Percentiles rank a stretch among this genome's conserved stretches.
These are phyloP conservation scores for Boletus rufocinnamomeus DNA, from an alignment of 768 basidiomycete species.

Conservation along the genomic window DNA sequence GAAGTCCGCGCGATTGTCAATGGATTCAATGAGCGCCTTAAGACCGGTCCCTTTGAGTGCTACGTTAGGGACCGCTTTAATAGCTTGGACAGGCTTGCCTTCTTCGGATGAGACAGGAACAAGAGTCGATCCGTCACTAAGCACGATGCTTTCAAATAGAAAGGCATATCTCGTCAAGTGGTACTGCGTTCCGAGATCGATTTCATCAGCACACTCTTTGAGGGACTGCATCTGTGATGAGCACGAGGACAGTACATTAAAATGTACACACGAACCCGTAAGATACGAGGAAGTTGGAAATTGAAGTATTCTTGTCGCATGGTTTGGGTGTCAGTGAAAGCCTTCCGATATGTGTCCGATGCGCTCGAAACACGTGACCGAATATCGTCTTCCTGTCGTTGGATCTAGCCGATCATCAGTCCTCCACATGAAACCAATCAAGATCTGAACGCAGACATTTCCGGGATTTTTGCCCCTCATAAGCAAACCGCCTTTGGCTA, in stretches of 20 bases:
- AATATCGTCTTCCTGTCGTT: conserved; percentile 94
- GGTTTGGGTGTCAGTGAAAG: conserved; percentile 84
- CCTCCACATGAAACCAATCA: conserved; percentile 7
- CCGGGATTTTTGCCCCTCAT: conserved; percentile 93
- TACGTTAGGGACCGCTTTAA: conserved; percentile 4
- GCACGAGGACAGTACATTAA: neutral
- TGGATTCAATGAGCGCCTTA: conserved; percentile 84
- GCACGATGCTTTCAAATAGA: conserved; percentile 85
- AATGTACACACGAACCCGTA: conserved; percentile 65
- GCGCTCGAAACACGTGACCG: conserved; percentile 80
- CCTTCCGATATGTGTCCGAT: conserved; percentile 88
- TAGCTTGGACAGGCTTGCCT: conserved; percentile 43
- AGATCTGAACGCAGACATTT: conserved; percentile 50
- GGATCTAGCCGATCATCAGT: conserved; percentile 52
- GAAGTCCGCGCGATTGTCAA: conserved; percentile 95
- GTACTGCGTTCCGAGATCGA: conserved; percentile 97
- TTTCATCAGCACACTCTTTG: conserved; percentile 94
- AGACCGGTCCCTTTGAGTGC: conserved; percentile 59
- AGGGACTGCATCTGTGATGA: conserved; percentile 55
- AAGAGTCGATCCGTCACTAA: conserved; percentile 86
- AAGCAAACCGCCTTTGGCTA: conserved; percentile 85
- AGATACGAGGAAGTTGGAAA: conserved; percentile 90
- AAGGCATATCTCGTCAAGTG: conserved; percentile 94
- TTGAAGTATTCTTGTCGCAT: conserved; percentile 98
- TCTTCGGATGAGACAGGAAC: conserved; percentile 72